Base-by-base conservation (phyloP, 2,329 filamentous ascomycete genomes). In the Fusarium sublunatum region DNA sequence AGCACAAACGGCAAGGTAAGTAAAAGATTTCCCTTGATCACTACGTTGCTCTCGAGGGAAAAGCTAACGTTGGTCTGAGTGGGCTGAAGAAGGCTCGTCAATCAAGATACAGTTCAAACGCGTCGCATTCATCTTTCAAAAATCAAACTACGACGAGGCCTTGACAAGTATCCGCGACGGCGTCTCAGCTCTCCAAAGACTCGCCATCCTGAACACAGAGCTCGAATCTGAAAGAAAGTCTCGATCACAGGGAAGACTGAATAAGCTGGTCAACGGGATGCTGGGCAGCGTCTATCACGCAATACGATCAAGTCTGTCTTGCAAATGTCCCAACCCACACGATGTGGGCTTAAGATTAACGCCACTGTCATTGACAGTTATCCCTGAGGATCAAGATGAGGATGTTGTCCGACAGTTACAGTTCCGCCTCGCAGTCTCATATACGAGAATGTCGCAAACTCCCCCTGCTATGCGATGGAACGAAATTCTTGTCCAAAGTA, bases 401-500 rank as follows among this genome's bases (percentile, higher is more conserved):
- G 38, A 52, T 2, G 15, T 55, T 6, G 38, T 43, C 1, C 31
- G 38, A 7, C 38, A 52, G 13, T 3, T 55, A 9, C 46, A 52
- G 3, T 55, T 55, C 8, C 46, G 19, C 0, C 25, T 55, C 8
- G 47, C 47, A 0, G 5, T 55, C 2, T 42, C 52, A 1, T 24
- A 52, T 6, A 0, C 22, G 1, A 1, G 6, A 0, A 11, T 1
- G 7, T 38, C 39, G 0, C 19, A 15, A 3, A 15, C 6, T 1
- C 9, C 6, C 1, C 9, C 25, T 0, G 25, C 31, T 1, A 54
- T 32, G 8, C 52, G 52, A n/a, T 54, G 52, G 52, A 51, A 43
- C 28, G 52, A 43, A 5, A 40, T 54, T 4, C 19, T 54, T 6
- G 2, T 54, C 6, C 24, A 10, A 8, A 42, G 8, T 4, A 8